Percentiles rank a stretch among this genome's conserved stretches.
Evolutionary conservation across 768 basidiomycete species (phyloP).

Genomic region (Butyriboletus loyo): DNA sequence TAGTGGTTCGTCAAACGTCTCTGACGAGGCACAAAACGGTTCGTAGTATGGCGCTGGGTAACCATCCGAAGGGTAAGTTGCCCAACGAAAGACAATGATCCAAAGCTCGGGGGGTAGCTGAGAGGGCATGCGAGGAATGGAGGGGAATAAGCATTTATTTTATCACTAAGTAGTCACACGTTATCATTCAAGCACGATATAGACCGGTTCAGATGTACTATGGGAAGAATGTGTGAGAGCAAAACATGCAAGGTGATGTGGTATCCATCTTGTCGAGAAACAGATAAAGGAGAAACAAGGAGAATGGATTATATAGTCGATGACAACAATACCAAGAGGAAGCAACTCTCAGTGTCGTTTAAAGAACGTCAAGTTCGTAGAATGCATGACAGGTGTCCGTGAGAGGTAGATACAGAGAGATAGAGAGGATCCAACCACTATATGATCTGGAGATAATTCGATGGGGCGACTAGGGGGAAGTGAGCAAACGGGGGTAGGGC

Average conservation of each 20-base stretch:
- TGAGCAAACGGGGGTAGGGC: constrained; percentile 4
- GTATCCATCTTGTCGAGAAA: constrained; percentile 30
- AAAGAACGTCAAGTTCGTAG: constrained; percentile 33
- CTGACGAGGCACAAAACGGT: constrained; percentile 44
- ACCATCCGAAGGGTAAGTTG: constrained; percentile 30
- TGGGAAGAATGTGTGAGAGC: constrained; percentile 5
- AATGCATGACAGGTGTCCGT: constrained; percentile 27
- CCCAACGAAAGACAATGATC: constrained; percentile 49
- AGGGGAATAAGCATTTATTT: neutral
- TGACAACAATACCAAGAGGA: constrained; percentile 25
- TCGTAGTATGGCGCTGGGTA: constrained; percentile 35
- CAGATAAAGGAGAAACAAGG: constrained; percentile 24
- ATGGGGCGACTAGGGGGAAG: constrained; percentile 63
- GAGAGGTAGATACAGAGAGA: constrained; percentile 9
- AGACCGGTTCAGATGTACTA: neutral
- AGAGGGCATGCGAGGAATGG: neutral
- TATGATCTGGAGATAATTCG: constrained; percentile 82
- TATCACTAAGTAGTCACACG: constrained; percentile 6
- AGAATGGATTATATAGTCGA: constrained; percentile 30
- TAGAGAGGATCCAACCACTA: constrained; percentile 35
- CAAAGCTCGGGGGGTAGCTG: constrained; percentile 53
- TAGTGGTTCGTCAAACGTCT: constrained; percentile 30
- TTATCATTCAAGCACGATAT: neutral
- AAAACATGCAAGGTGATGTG: constrained; percentile 24
- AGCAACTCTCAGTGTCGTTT: constrained; percentile 26